Conservation (phyloP, 208 protist genomes). For the Crithidia fasciculata region DNA sequence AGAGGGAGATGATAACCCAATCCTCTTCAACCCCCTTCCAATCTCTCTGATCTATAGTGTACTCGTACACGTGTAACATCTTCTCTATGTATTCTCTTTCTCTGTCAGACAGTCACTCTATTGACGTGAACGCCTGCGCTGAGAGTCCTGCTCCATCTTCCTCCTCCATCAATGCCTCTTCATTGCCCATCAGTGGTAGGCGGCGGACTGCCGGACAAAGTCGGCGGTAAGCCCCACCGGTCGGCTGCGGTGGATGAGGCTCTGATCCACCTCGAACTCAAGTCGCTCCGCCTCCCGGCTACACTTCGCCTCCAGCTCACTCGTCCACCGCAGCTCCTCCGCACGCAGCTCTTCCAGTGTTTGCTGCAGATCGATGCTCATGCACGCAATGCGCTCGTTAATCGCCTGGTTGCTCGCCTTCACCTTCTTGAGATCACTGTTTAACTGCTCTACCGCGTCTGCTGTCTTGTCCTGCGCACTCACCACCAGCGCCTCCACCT, state of each 20-base stretch:
- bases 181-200: background rate
- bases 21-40: no score
- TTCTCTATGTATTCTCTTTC: slow-evolving; percentile 23
- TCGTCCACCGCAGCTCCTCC: slow-evolving; percentile 42
- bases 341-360: slow-evolving; percentile 70
- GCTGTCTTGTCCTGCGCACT: slow-evolving; percentile 61
- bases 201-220: slow-evolving; percentile 25
- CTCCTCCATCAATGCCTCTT: background rate
- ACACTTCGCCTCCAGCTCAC: slow-evolving; percentile 34
- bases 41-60: no score
- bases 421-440: slow-evolving; percentile 68
- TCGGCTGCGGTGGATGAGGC: slow-evolving; percentile 28
- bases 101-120: no score
- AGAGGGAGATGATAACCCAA: no score
- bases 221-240: slow-evolving; percentile 20
- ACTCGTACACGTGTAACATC: background rate
- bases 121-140: no score
- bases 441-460: slow-evolving; percentile 69
- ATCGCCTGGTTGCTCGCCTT: slow-evolving; percentile 74
- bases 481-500: slow-evolving; percentile 50
- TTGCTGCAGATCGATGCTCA: slow-evolving; percentile 77
- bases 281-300: slow-evolving; percentile 46
- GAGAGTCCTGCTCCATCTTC: background rate
- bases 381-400: slow-evolving; percentile 79
- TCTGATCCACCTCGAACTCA: slow-evolving; percentile 48